Percentiles rank a stretch among this genome's conserved stretches.
These are phyloP conservation scores for Cicer judaicum DNA, from an alignment of 306 rosid species.

Conservation along the genomic window DNA sequence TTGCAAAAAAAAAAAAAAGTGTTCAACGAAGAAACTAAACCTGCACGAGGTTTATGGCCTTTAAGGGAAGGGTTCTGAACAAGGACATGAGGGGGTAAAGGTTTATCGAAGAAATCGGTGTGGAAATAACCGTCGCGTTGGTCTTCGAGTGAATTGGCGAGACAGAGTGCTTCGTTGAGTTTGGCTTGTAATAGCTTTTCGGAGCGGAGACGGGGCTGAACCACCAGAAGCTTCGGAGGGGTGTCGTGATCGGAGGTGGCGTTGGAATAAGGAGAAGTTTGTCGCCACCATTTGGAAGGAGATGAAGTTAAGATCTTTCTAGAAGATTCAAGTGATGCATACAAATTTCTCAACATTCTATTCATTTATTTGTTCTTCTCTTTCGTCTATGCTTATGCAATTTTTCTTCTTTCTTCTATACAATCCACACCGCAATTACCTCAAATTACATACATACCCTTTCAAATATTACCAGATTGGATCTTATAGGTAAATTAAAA, in stretches of 20 bases:
- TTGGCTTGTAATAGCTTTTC: constrained; percentile 68
- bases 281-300: constrained; percentile 9
- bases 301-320: constrained; percentile 39
- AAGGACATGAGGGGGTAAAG: constrained; percentile 68
- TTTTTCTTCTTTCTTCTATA: constrained; percentile 4
- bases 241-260: constrained; percentile 23
- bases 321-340: constrained; percentile 40
- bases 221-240: constrained; percentile 77
- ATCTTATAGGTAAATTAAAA: too few relatives aligned
- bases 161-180: constrained; percentile 93
- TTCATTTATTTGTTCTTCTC: too few relatives aligned
- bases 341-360: constrained; percentile 57
- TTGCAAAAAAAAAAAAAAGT: neutral
- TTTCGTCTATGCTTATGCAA: neutral
- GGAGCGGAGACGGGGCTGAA: constrained; percentile 88
- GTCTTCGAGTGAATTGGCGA: constrained; percentile 85
- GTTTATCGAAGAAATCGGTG: constrained; percentile 66
- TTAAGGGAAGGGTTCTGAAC: constrained; percentile 80
- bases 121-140: constrained; percentile 76
- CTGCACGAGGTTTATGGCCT: constrained; percentile 75
- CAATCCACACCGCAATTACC: neutral
- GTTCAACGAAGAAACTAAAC: constrained; percentile 35
- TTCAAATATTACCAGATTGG: neutral
- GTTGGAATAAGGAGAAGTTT: constrained; percentile 36
- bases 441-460: neutral